Percentiles rank a stretch among this genome's conserved stretches.
Evolutionary conservation across 2,329 filamentous ascomycete species (phyloP).

Genomic region (Nemania diffusa): DNA sequence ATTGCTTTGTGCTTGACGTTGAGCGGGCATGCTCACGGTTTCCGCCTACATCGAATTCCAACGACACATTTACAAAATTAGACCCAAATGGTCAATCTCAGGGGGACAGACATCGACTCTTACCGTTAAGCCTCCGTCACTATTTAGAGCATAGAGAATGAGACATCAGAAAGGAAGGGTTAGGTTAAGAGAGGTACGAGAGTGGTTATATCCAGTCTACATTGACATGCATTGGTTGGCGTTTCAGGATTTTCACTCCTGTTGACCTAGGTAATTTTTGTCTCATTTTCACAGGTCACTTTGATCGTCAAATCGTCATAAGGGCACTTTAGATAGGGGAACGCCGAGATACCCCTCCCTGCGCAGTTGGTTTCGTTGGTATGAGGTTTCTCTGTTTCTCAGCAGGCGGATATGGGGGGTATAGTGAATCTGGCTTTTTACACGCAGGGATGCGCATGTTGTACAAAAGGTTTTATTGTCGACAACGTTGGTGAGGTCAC

Average conservation of each 20-base stretch:
- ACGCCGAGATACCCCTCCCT: conserved; percentile 32
- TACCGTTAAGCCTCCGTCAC: conserved; percentile 22
- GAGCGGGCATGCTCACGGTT: not conserved
- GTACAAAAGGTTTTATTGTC: conserved; percentile 13
- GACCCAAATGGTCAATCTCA: conserved; percentile 7
- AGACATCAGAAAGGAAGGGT: conserved; percentile 10
- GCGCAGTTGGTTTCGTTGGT: conserved; percentile 23
- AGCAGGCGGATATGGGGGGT: conserved; percentile 5
- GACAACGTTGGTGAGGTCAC: conserved; percentile 10
- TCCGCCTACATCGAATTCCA: conserved; percentile 1
- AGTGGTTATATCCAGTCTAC: conserved; percentile 29
- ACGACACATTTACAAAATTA: conserved; percentile 21
- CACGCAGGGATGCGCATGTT: conserved; percentile 19
- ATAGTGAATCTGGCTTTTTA: conserved; percentile 18
- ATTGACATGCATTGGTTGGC: conserved; percentile 39
- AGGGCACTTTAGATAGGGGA: conserved; percentile 25
- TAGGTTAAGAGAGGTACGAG: conserved; percentile 14
- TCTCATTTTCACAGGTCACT: conserved; percentile 28
- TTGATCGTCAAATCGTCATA: conserved; percentile 15
- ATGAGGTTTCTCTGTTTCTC: conserved; percentile 2
- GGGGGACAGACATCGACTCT: conserved; percentile 10
- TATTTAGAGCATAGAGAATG: conserved; percentile 35
- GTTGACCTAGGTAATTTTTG: conserved; percentile 28
- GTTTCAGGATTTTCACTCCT: conserved; percentile 35
- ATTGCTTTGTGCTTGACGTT: not conserved